Evolutionary conservation across 805 yeast species (phyloP), one percentile per base, ranked within the genome.

Genomic region (Hanseniaspora vineae): DNA sequence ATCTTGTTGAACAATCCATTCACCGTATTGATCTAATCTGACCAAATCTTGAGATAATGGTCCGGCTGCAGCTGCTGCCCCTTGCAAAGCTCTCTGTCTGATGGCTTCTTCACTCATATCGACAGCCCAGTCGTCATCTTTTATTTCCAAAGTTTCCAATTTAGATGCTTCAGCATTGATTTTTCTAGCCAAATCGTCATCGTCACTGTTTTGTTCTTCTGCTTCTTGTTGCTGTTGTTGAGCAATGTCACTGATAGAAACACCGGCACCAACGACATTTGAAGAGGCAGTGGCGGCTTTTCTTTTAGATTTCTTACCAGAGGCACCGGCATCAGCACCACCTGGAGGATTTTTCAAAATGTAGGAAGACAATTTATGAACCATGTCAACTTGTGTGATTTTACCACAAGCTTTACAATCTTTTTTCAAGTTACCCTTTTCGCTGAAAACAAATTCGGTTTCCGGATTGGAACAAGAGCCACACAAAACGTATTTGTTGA

Each of bases 351-450:
- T 88, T 72, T 90, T 90, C 62, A 84, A 68, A 56, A 90, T 89
- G 65, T 77, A 90, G 2, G 94, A 72, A n/a, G 87, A 77, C 54
- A 90, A 73, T 70, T 85, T 89, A 65, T 84, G 92, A 64, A 92
- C 77, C 52, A 85, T 80, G 59, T 89, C 96, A 58, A 89, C 78
- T 47, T 72, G 73, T 20, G 95, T 78, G 64, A 90, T 77, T 65
- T 81, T 79, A 70, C 98, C 98, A 75, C 98, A 92, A 19, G 98
- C 98, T 66, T 92, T 92, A 75, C 98, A 92, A 67, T 92, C 97
- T 68, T 88, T 81, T 56, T 80, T 81, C 62, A 92, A 71, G 54
- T 78, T 81, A 57, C 80, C 83, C 58, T 81, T 79, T 11, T 33
- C 31, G 12, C 66, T 62, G 57, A 92, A 73, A 55, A 80, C 73